Percentiles rank a stretch among this genome's conserved stretches.
These are phyloP conservation scores for Solanum hybrid DNA, from an alignment of 305 asterid species.

Conservation along the genomic window DNA sequence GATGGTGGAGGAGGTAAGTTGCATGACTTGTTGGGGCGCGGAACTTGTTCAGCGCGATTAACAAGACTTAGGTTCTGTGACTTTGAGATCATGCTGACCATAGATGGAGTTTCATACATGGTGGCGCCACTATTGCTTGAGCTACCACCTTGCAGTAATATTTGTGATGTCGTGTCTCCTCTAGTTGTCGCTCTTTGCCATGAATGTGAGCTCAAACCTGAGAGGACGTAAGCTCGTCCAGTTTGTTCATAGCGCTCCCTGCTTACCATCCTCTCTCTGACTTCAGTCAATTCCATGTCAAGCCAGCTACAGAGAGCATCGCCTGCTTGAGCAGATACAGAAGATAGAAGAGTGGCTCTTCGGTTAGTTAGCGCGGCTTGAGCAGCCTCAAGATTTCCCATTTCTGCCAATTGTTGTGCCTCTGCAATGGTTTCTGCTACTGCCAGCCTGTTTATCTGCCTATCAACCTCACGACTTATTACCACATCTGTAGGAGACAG, in stretches of 20 bases:
- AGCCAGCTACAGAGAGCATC: conserved; percentile 25
- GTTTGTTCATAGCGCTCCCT: conserved; percentile 13
- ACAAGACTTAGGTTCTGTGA: conserved; percentile 4
- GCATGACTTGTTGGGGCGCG: background rate
- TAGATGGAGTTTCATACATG: conserved; percentile 22
- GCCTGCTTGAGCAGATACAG: conserved; percentile 33
- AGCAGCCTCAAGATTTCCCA: conserved; percentile 23
- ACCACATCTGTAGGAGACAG: conserved; percentile 8
- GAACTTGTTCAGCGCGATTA: background rate
- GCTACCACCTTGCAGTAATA: conserved; percentile 6
- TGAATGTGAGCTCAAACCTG: conserved; percentile 29
- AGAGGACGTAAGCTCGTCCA: conserved; percentile 25
- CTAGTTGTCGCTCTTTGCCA: conserved; percentile 34
- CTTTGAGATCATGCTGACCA: conserved; percentile 20
- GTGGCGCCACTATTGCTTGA: conserved; percentile 8
- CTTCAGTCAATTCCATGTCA: conserved; percentile 21
- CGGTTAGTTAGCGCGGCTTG: conserved; percentile 9
- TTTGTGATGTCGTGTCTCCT: conserved; percentile 4
- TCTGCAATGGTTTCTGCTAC: conserved; percentile 21
- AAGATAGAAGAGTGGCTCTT: conserved; percentile 10
- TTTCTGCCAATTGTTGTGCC: conserved; percentile 28
- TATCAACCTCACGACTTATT: conserved; percentile 23
- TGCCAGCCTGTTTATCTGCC: conserved; percentile 19
- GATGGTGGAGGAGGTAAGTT: background rate
- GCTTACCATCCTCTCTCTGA: conserved; percentile 18